Percentiles rank a stretch among this genome's conserved stretches.
Evolutionary conservation across 2,329 filamentous ascomycete species (phyloP).

Genomic region (Graphilbum ipis-grandicollis): DNA sequence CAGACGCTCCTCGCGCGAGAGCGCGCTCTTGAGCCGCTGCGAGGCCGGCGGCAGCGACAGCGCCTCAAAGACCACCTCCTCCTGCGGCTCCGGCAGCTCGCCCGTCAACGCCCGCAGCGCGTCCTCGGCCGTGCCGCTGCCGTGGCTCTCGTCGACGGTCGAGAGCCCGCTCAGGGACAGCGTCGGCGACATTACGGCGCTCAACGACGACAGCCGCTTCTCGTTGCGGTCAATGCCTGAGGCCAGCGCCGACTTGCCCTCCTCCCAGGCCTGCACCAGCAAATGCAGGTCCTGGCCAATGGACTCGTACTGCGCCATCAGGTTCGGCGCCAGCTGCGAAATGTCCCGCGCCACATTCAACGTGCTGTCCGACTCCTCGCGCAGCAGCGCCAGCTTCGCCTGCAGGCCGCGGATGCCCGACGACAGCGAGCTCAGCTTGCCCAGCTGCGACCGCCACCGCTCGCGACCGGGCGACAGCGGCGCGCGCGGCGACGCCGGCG

Average conservation of each 20-base stretch:
- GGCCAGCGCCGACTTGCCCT: slow-evolving; percentile 67
- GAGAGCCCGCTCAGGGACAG: slow-evolving; percentile 52
- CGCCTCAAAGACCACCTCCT: slow-evolving; percentile 79
- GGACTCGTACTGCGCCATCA: slow-evolving; percentile 85
- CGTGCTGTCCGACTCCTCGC: slow-evolving; percentile 72
- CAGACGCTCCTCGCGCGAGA: slow-evolving; percentile 78
- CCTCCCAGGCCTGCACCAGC: slow-evolving; percentile 71
- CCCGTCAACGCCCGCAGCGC: slow-evolving; percentile 59
- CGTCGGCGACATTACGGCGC: slow-evolving; percentile 38
- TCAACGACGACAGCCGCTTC: slow-evolving; percentile 47
- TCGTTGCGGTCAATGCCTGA: slow-evolving; percentile 70
- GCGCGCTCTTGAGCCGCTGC: slow-evolving; percentile 47
- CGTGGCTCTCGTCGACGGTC: slow-evolving; percentile 32
- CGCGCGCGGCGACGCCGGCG: slow-evolving; percentile 34
- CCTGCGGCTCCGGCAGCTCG: slow-evolving; percentile 35
- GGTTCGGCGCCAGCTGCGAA: slow-evolving; percentile 56
- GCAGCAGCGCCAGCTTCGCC: slow-evolving; percentile 81
- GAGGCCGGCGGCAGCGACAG: slow-evolving; percentile 48
- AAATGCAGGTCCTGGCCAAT: slow-evolving; percentile 76
- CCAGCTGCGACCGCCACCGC: slow-evolving; percentile 69
- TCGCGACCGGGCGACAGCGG: slow-evolving; percentile 60
- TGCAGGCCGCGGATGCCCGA: slow-evolving; percentile 83
- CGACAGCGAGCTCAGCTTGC: slow-evolving; percentile 75
- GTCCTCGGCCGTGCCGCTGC: slow-evolving; percentile 22
- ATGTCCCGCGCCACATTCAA: slow-evolving; percentile 58